Evolutionary conservation across 2,329 filamentous ascomycete species (phyloP).

Genomic region (Coniochaeta sp.): DNA sequence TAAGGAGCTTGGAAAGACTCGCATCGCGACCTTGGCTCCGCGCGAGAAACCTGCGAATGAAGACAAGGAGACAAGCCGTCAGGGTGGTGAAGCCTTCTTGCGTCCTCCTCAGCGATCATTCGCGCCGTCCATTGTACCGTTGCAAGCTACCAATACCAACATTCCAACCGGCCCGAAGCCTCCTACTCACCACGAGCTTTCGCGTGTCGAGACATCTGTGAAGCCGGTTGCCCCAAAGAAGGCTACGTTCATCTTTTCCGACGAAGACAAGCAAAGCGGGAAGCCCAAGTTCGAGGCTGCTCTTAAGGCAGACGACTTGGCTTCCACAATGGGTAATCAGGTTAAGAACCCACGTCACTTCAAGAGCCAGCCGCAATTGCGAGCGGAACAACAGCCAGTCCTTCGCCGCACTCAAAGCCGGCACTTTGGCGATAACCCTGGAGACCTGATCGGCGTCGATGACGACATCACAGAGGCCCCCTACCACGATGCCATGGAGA

Average conservation of each 20-base stretch:
- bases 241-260: constrained; percentile 16
- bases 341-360: constrained; percentile 34
- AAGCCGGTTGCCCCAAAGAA: constrained; percentile 17
- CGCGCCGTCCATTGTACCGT: constrained; percentile 6
- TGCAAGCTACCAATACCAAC: constrained; percentile 3
- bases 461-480: constrained; percentile 30
- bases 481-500: constrained; percentile 38
- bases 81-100: constrained; percentile 26
- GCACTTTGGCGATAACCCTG: constrained; percentile 17
- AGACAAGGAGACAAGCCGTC: constrained; percentile 36
- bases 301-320: constrained; percentile 9
- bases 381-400: constrained; percentile 26
- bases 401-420: constrained; percentile 38
- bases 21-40: constrained; percentile 12
- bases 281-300: constrained; percentile 4
- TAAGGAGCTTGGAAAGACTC: constrained; percentile 26
- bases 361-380: constrained; percentile 47
- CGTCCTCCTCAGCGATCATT: constrained; percentile 27
- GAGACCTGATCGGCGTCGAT: constrained; percentile 14
- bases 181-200: background rate
- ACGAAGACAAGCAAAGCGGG: constrained; percentile 10
- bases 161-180: constrained; percentile 6
- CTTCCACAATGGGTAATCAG: constrained; percentile 11
- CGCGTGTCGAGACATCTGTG: background rate
- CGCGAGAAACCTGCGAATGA: constrained; percentile 14